Percentiles rank a stretch among this genome's conserved stretches.
phyloP scores from a whole-genome alignment of 208 protist species.

The Trypanosoma rangeli region DNA sequence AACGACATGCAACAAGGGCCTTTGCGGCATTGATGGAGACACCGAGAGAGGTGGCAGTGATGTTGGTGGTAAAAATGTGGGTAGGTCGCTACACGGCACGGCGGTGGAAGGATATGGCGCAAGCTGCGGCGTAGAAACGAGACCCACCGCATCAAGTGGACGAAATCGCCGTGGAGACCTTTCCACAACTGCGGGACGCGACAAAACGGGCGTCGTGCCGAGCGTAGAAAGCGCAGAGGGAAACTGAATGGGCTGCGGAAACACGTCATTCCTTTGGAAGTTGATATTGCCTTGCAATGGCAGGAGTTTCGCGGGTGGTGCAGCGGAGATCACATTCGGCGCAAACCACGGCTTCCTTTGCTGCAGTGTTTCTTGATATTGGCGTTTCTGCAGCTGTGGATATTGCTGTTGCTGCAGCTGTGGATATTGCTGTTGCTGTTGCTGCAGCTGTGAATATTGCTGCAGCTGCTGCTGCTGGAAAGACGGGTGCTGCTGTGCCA shows the following conservation, averaged over 20 bases:
- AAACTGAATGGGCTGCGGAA: not conserved
- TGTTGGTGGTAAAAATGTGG: not conserved
- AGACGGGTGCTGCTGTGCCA: not conserved
- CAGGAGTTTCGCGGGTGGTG: not conserved
- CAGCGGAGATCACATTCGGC: not conserved
- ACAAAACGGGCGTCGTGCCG: not conserved
- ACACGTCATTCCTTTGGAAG: not conserved
- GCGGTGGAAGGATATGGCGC: not conserved
- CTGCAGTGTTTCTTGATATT: not conserved
- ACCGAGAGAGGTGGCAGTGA: too few relatives aligned
- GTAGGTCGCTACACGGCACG: not conserved
- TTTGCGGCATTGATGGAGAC: not conserved
- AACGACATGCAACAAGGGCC: not conserved
- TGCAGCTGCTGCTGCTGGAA: conserved; percentile 19
- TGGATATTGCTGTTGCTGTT: conserved; percentile 19
- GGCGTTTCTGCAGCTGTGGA: not conserved
- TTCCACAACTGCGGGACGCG: not conserved
- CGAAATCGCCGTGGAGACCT: conserved; percentile 8
- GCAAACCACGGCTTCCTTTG: not conserved
- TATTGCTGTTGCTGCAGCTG: conserved; percentile 16
- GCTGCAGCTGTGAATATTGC: conserved; percentile 6
- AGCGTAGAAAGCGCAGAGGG: conserved; percentile 10
- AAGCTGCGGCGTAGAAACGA: not conserved
- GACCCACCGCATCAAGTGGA: not conserved
- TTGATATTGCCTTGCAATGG: not conserved